Base-by-base conservation (phyloP, 495 filamentous ascomycete species). In the Jackrogersella minutella region DNA sequence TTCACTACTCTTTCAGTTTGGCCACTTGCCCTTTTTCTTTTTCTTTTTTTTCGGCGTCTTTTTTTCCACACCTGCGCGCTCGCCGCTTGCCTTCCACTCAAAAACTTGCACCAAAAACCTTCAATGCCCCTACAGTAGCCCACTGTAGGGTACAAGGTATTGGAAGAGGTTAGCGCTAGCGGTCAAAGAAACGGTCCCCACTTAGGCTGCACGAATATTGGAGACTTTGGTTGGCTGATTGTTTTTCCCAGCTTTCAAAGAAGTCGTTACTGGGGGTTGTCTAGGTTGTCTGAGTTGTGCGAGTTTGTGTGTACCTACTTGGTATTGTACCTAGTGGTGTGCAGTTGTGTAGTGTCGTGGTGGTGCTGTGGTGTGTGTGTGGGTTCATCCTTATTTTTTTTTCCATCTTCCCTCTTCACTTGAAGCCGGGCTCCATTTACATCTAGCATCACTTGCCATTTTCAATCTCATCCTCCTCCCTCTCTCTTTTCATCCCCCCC, bases 391-490 rank as follows among this genome's bases (percentile, higher is more conserved):
- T 57, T 5, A 54, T 60, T 64, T 66, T 66, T 66, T 62, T 52
- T 62, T 60, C 9, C 41, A 21, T 21, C 24, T 22, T 30, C 16
- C n/a, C n/a, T n/a, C n/a, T n/a, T n/a, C n/a, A n/a, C n/a, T n/a
- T n/a, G n/a, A 56, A 34, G 41, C 60, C 60, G 34, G 33, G 28
- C 30, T 59, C 59, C 58, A 47, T 67, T 62, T 64, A 73, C 64
- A 63, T 68, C 50, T 41, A 41, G 41, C 41, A 69, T 74, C 58
- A 62, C 65, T 70, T 58, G 59, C 58, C 30, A 54, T 60, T 71
- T 69, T 64, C 28, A 46, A 51, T 51, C 62, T 66, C 65, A 43
- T 59, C 64, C 51, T 70, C 63, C 66, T 62, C 56, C n/a, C n/a
- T n/a, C n/a, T n/a, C n/a, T n/a, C n/a, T n/a, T n/a, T n/a, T n/a